phyloP scores from a whole-genome alignment of 1,284 basidiomycete species.

The Anthracocystis walkeri region DNA sequence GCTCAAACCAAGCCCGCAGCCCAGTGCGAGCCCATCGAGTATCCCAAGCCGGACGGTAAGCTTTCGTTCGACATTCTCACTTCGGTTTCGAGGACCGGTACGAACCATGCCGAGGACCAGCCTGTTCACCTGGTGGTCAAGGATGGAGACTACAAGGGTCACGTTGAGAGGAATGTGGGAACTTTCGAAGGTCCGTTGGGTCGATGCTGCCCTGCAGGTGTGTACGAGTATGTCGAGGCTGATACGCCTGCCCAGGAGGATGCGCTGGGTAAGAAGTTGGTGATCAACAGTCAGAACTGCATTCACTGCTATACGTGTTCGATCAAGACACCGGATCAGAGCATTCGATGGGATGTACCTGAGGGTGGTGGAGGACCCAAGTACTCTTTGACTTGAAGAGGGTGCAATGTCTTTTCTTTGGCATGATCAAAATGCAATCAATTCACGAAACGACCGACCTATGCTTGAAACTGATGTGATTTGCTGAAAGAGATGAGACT shows the following conservation, averaged over 20 bases:
- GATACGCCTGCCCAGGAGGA: constrained; percentile 74
- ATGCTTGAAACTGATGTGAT: not conserved
- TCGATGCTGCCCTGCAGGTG: constrained; percentile 91
- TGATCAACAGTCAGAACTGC: constrained; percentile 88
- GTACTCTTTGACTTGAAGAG: constrained; percentile 60
- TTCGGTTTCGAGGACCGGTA: constrained; percentile 88
- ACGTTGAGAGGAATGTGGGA: constrained; percentile 76
- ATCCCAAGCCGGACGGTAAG: constrained; percentile 89
- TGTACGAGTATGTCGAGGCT: constrained; percentile 91
- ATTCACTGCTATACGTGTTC: constrained; percentile 69
- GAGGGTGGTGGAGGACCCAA: constrained; percentile 69
- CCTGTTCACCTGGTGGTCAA: constrained; percentile 81
- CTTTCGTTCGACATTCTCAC: constrained; percentile 95
- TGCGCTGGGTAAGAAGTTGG: constrained; percentile 82
- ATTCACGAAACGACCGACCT: not conserved
- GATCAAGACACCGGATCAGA: constrained; percentile 68
- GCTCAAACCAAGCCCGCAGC: constrained; percentile 68
- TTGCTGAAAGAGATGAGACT: constrained; percentile 2
- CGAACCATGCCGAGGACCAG: constrained; percentile 97
- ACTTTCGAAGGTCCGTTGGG: constrained; percentile 88
- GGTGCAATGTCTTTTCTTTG: not conserved
- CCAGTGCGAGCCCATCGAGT: constrained; percentile 83
- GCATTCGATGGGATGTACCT: constrained; percentile 65
- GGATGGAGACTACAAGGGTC: constrained; percentile 74
- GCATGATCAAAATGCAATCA: constrained; percentile 6